These are phyloP conservation scores for Hypomyces rosellus DNA, from an alignment of 2,329 filamentous ascomycete species.

Conservation along the genomic window DNA sequence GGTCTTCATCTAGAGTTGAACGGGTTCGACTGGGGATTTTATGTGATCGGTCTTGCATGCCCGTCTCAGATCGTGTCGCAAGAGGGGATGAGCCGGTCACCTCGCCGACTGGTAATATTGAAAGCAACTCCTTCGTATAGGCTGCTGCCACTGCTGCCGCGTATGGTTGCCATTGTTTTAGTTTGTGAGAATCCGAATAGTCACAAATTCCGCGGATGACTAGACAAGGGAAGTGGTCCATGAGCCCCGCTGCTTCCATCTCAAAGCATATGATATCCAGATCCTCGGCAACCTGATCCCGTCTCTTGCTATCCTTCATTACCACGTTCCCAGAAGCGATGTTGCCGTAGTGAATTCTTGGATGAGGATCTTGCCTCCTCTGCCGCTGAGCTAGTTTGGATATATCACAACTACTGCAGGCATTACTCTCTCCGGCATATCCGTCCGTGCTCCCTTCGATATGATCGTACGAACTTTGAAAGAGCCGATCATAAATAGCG, in stretches of 20 bases:
- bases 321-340: constrained; percentile 9
- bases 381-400: too few relatives aligned
- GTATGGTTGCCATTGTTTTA: constrained; percentile 9
- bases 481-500: not conserved
- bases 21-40: too few relatives aligned
- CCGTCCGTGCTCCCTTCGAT: too few relatives aligned
- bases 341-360: constrained; percentile 3
- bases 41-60: not conserved
- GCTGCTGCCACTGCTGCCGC: constrained; percentile 6
- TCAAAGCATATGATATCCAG: constrained; percentile 7
- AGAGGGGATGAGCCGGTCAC: not conserved
- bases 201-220: constrained; percentile 10
- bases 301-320: not conserved
- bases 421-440: too few relatives aligned
- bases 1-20: not conserved
- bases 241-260: constrained; percentile 9
- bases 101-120: not conserved
- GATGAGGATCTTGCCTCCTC: not conserved
- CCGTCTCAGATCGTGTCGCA: not conserved
- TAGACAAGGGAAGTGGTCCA: constrained; percentile 2
- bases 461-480: not conserved
- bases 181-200: constrained; percentile 10
- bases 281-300: not conserved
- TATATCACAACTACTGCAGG: too few relatives aligned
- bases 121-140: constrained; percentile 2